Evolutionary conservation across 2,329 filamentous ascomycete species (phyloP), one percentile per base, ranked within the genome.

Genomic region (Blastomyces silverae): DNA sequence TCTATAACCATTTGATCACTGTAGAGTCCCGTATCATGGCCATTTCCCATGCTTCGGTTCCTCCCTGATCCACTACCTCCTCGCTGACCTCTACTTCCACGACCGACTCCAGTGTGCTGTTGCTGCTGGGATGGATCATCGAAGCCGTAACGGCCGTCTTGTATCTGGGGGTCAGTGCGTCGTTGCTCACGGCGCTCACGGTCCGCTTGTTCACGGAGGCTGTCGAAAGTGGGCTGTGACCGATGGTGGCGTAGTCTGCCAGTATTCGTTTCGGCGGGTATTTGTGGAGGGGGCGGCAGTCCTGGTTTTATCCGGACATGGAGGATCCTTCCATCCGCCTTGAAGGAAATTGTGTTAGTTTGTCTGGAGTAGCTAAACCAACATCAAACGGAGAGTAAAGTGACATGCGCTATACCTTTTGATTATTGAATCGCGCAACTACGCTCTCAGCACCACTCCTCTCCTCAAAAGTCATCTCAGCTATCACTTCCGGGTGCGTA

Each of bases 391-490:
- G 42, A 44, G 5, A 15, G 15, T 15, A 64, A 57, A 22, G 22
- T 7, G n/a, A 39, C n/a, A 64, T 46, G 5, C 11, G 77, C 44
- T n/a, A 62, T 71, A 85, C 84, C 79, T 82, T 85, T 71, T 87
- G 84, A 68, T 84, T 83, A 74, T 88, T 84, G 76, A 87, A 87
- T 44, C 80, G 85, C 48, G 80, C 80, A 67, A 88, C 82, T 48
- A 86, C 82, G 62, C 80, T 83, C 66, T 88, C 83, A 1, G 85
- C 86, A 28, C 81, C 80, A 39, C 76, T 75, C 71, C 79, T 82
- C 56, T 85, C 82, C 20, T 79, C 75, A 69, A 86, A 87, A 20
- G 80, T 77, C 74, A 88, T 82, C 71, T 88, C 84, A 3, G 84
- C 84, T 65, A 84, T 83, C 62, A 88, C 86, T 1, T 79, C 82